A percentile compares a stretch with the other conserved stretches of the same genome.
Evolutionary conservation across 148 eudicot genomes (phyloP).

Genomic region (Chenopodium suecicum): DNA sequence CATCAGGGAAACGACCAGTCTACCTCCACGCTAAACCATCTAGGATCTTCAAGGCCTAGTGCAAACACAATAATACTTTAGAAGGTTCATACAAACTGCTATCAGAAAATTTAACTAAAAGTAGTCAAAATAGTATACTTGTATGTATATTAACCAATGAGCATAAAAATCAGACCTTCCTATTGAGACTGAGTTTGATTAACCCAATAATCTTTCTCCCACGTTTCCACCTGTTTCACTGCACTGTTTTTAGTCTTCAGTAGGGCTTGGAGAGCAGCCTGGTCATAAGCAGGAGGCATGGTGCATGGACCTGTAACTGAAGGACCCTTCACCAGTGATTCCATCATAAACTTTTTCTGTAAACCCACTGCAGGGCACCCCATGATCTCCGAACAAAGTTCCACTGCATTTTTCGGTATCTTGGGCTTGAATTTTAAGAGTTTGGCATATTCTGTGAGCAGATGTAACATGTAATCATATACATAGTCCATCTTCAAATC

Average conservation of each 20-base stretch:
- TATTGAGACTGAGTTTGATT: constrained; percentile 27
- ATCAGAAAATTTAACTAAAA: no score
- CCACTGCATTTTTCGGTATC: constrained; percentile 50
- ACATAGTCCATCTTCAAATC: constrained; percentile 69
- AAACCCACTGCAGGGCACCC: constrained; percentile 51
- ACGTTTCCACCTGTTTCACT: constrained; percentile 41
- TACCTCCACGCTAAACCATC: no score
- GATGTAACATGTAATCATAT: constrained; percentile 85
- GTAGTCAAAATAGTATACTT: no score
- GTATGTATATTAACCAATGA: no score
- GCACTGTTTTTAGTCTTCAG: constrained; percentile 36
- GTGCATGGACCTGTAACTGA: constrained; percentile 45
- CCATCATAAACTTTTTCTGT: constrained; percentile 58
- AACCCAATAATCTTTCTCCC: constrained; percentile 64
- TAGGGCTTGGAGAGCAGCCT: constrained; percentile 22
- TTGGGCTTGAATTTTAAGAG: constrained; percentile 68
- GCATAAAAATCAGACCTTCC: not conserved
- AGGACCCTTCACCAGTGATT: constrained; percentile 59
- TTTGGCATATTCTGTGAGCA: constrained; percentile 68
- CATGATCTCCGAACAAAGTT: constrained; percentile 73
- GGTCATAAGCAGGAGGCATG: constrained; percentile 66
- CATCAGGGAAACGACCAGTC: no score
- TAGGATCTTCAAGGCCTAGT: no score
- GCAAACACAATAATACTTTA: no score
- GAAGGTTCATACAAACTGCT: no score